A percentile compares a stretch with the other conserved stretches of the same genome.
These are phyloP conservation scores for Diplogelasinospora grovesii DNA, from an alignment of 495 filamentous ascomycete species.

Conservation along the genomic window DNA sequence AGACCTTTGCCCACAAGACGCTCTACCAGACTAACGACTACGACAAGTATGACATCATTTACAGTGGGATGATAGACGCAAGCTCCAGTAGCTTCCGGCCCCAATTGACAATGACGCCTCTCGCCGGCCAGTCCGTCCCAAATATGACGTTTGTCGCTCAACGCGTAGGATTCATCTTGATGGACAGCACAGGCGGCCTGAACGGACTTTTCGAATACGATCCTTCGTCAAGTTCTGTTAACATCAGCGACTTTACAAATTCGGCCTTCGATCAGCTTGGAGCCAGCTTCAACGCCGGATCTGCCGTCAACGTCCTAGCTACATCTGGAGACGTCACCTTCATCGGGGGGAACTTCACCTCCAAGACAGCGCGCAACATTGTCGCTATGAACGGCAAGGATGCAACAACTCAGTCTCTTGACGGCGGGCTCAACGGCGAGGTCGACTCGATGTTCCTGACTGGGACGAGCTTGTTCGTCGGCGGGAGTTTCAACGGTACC, in stretches of 20 bases:
- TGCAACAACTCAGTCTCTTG: conserved; percentile 49
- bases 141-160: conserved; percentile 80
- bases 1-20: conserved; percentile 37
- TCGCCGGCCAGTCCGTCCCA: conserved; percentile 50
- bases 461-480: conserved; percentile 66
- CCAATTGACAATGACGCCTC: conserved; percentile 68
- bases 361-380: conserved; percentile 59
- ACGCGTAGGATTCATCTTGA: conserved; percentile 67
- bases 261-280: conserved; percentile 73
- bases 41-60: conserved; percentile 92
- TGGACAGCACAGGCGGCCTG: conserved; percentile 62
- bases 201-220: conserved; percentile 92
- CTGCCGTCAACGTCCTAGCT: conserved; percentile 58
- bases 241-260: conserved; percentile 55
- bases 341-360: conserved; percentile 80
- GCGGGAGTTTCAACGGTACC: conserved; percentile 78
- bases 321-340: conserved; percentile 56
- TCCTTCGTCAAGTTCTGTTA: conserved; percentile 49
- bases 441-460: conserved; percentile 64
- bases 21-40: conserved; percentile 87
- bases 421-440: conserved; percentile 73
- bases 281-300: conserved; percentile 53
- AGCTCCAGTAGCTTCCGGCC: conserved; percentile 70
- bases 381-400: conserved; percentile 64
- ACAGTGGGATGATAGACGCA: conserved; percentile 74